Base-by-base conservation (phyloP, 768 basidiomycete genomes). In the Psilocybe cubensis region DNA sequence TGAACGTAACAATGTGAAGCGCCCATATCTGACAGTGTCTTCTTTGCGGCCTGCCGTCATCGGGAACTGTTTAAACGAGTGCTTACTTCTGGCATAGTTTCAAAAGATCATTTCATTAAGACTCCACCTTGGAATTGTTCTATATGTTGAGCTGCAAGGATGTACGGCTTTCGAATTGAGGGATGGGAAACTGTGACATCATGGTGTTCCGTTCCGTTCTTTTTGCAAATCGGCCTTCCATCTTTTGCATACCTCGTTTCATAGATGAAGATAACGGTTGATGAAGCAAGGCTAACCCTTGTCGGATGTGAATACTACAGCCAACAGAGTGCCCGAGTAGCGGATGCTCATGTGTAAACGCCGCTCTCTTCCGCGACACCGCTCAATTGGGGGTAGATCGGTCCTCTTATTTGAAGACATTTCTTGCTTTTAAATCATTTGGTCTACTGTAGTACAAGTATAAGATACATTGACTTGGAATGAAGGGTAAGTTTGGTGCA, bases 321-420 rank as follows among this genome's bases (percentile, higher is more conserved):
- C 31, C 12, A 12, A 6, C 31, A 12, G 12, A 7, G 6, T 33
- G 31, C 12, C 3, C 45, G 45, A 48, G 25, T 18, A 29, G 24
- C 17, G 25, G 27, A n/a, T 17, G 17, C 17, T n/a, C 35, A 38
- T 14, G 35, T 33, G 35, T 24, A 56, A 57, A 51, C 56, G 56
- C 56, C 56, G 56, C 56, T 42, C 24, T 33, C 20, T 49, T 29
- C 56, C 56, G 56, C 45, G 6, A 23, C 31, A 50, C 27, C 31
- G 9, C 43, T 44, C 20, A 33, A 33, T 42, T 51, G 48, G 29
- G 41, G 49, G 49, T 45, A 38, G 41, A 57, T 57, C 42, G 42
- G 56, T 29, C 41, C 11, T 12, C 35, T n/a, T 14, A 33, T 14
- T 33, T 38, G 5, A 38, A 38, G 14, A 5, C 14, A 14, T 38